Conservation (phyloP, 228 moss, liverwort and hornwort species). For the Sphagnum fallax region DNA sequence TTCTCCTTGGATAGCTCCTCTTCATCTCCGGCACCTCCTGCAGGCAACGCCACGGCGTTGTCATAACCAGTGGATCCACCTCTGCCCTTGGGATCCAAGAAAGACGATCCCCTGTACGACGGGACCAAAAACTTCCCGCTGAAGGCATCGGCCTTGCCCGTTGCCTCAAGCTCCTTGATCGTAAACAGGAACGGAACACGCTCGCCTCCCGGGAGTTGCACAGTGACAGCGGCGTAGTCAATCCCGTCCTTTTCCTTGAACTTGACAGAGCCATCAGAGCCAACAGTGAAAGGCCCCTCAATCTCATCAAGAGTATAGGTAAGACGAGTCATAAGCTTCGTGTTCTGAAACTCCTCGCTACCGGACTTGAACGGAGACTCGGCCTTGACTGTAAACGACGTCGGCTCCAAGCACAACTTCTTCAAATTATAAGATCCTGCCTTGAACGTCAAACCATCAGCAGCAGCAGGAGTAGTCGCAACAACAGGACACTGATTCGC, state of each 20-base stretch:
- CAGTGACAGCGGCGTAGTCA: conserved; percentile 95
- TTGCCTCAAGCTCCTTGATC: conserved; percentile 77
- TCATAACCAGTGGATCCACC: conserved; percentile 94
- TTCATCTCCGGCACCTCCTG: conserved; percentile 79
- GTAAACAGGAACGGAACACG: conserved; percentile 93
- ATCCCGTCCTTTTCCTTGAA: conserved; percentile 85
- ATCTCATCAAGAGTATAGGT: conserved; percentile 89
- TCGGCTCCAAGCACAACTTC: conserved; percentile 93
- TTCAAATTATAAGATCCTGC: conserved; percentile 59
- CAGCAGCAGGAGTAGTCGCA: conserved; percentile 20
- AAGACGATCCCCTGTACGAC: conserved; percentile 87
- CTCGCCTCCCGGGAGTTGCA: conserved; percentile 85
- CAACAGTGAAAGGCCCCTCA: conserved; percentile 52
- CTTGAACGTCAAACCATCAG: conserved; percentile 38
- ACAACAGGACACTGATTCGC: conserved; percentile 93
- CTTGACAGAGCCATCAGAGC: conserved; percentile 46
- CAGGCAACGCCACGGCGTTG: conserved; percentile 71
- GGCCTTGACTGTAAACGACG: conserved; percentile 86
- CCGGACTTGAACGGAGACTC: conserved; percentile 75
- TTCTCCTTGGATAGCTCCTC: conserved; percentile 92
- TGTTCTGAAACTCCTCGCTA: conserved; percentile 64
- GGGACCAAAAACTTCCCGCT: conserved; percentile 67
- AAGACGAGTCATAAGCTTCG: conserved; percentile 92
- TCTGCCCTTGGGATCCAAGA: conserved; percentile 97
- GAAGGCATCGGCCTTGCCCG: conserved; percentile 41